These are phyloP conservation scores for Xanthoparmelia taractica DNA, from an alignment of 495 filamentous ascomycete species.

Conservation along the genomic window DNA sequence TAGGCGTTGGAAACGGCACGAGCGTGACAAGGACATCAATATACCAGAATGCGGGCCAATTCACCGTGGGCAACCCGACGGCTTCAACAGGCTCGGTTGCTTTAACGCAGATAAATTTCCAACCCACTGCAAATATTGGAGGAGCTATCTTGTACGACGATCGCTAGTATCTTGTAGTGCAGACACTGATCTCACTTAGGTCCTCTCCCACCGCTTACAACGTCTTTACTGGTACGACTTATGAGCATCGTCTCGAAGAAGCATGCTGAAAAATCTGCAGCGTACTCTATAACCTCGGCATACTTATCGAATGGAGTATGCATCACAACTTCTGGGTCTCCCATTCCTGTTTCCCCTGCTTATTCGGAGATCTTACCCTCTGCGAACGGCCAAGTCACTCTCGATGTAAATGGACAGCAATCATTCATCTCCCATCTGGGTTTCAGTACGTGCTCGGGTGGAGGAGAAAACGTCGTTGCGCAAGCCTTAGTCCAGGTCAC, in stretches of 20 bases:
- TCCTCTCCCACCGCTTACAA: conserved; percentile 28
- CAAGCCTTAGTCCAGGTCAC: conserved; percentile 19
- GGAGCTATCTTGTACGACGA: conserved; percentile 24
- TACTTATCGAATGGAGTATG: conserved; percentile 16
- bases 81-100: conserved; percentile 2
- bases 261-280: conserved; percentile 3
- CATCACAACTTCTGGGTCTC: conserved; percentile 15
- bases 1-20: conserved; percentile 20
- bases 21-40: conserved; percentile 23
- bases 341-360: conserved; percentile 14
- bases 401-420: conserved; percentile 22
- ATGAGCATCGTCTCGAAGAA: neutral
- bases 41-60: conserved; percentile 16
- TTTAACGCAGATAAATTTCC: conserved; percentile 21
- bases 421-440: conserved; percentile 21
- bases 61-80: conserved; percentile 21
- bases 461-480: conserved; percentile 15
- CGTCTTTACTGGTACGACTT: conserved; percentile 21
- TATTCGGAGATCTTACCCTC: conserved; percentile 23
- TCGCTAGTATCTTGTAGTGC: no score
- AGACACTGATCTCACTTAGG: conserved; percentile 10
- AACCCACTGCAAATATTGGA: conserved; percentile 17
- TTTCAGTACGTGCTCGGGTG: conserved; percentile 22
- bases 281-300: conserved; percentile 22
- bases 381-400: conserved; percentile 18